Evolutionary conservation across 768 basidiomycete genomes (phyloP).

Genomic region (Strobilomyces confusus): DNA sequence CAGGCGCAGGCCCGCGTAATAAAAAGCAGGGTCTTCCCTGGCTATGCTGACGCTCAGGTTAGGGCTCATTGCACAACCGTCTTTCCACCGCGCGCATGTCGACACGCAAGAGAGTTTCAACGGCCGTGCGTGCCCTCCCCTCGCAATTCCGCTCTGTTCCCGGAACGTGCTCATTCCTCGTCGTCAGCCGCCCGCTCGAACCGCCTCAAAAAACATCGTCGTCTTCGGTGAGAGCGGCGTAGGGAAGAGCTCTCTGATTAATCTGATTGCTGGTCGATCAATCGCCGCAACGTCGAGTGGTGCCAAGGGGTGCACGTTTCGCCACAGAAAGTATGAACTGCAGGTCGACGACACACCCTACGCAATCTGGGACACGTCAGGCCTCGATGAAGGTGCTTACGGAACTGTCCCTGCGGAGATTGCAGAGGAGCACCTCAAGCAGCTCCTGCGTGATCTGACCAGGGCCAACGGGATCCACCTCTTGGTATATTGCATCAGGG

Average conservation of each 20-base stretch:
- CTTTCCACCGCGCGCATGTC: conserved; percentile 23
- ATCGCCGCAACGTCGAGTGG: conserved; percentile 33
- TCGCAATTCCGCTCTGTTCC: neutral
- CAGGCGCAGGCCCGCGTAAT: conserved; percentile 8
- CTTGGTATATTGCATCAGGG: conserved; percentile 33
- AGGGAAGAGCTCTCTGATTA: conserved; percentile 42
- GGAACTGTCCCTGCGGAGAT: conserved; percentile 29
- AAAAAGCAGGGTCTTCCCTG: conserved; percentile 17
- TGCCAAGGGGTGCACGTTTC: conserved; percentile 35
- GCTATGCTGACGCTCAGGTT: conserved; percentile 5
- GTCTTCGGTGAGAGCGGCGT: conserved; percentile 30
- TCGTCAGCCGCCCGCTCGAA: conserved; percentile 8
- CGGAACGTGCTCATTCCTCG: conserved; percentile 3
- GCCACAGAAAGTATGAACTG: conserved; percentile 26
- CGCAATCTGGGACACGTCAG: conserved; percentile 37
- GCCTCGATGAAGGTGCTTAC: conserved; percentile 35
- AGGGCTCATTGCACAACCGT: conserved; percentile 4
- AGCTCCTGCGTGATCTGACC: conserved; percentile 23
- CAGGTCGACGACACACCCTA: conserved; percentile 21
- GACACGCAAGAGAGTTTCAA: conserved; percentile 15
- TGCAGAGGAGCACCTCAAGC: conserved; percentile 26
- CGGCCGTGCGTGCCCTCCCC: conserved; percentile 7
- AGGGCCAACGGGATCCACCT: conserved; percentile 28
- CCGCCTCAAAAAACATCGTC: conserved; percentile 22
- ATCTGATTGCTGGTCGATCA: conserved; percentile 39